Base-by-base conservation (phyloP, 345 rosid genomes). In the Acer yangbiense region DNA sequence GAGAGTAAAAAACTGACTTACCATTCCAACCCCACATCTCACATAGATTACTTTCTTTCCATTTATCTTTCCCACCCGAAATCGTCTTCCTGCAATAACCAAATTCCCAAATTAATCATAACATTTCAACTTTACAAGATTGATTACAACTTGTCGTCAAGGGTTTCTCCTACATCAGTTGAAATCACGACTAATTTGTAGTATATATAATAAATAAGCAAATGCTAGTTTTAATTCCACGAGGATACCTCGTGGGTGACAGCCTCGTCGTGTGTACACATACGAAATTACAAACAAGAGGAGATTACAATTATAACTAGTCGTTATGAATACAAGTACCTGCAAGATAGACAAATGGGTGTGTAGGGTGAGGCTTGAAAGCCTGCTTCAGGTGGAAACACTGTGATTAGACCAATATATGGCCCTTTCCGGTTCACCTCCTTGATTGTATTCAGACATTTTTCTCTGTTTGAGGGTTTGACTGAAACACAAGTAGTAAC, bases 21-120 rank as follows among this genome's bases (percentile, higher is more conserved):
- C 92, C 92, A 88, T 64, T 84, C 94, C 90, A 35, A 57, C n/a
- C 27, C 94, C 94, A 69, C 94, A 90, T 84, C 87, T 82, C 20
- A 86, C 94, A 66, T 79, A 84, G 68, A 90, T 73, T n/a, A 86
- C 91, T 55, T 83, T 82, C 84, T 79, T 84, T 11, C 80, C 89
- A 9, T 83, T 72, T 58, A 88, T 72, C 44, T 63, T 82, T 54
- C 91, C 91, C 2, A 88, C 50, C 18, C 85, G 74, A 71, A 82
- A 88, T 68, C 86, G 80, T 75, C 90, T 75, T 23, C 91, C 89
- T 87, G 82, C 66, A 75, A 62, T 57, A 69, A 4, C 46, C 46
- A 43, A 43, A 6, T 8, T 2, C 46, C 9, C 10, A 43, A 35
- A 5, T 35, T 35, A 35, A 35, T 35, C 39, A 35, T 35, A 35